A percentile compares a stretch with the other conserved stretches of the same genome.
These are phyloP conservation scores for Entomortierella lignicola DNA, from an alignment of 192 early-diverging fungal genomes.

Conservation along the genomic window DNA sequence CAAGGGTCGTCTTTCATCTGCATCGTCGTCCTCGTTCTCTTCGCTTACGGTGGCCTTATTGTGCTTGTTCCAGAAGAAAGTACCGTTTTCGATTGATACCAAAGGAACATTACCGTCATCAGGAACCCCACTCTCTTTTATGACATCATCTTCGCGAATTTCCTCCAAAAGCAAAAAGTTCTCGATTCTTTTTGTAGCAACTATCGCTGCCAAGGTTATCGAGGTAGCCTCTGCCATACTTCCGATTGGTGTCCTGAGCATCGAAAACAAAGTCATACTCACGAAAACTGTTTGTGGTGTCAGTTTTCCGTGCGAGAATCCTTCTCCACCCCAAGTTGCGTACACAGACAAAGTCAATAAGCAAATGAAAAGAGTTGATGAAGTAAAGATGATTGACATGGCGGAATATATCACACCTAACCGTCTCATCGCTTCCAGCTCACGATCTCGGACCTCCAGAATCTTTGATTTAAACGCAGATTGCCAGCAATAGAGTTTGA, in stretches of 20 bases:
- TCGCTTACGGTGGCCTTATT: background rate
- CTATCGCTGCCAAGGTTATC: constrained; percentile 59
- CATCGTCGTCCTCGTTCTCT: background rate
- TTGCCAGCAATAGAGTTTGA: constrained; percentile 46
- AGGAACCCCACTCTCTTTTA: background rate
- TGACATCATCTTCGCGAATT: constrained; percentile 2
- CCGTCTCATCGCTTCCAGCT: constrained; percentile 11
- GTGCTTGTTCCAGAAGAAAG: constrained; percentile 14
- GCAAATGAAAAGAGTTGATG: constrained; percentile 34
- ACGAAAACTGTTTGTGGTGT: constrained; percentile 69
- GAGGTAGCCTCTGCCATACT: constrained; percentile 69
- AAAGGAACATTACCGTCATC: background rate
- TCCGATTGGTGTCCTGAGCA: constrained; percentile 65
- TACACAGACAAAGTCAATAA: constrained; percentile 28
- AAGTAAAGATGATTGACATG: constrained; percentile 46
- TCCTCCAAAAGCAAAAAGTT: constrained; percentile 54
- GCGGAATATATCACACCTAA: constrained; percentile 22
- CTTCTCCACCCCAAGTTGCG: constrained; percentile 42
- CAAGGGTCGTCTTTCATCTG: constrained; percentile 6
- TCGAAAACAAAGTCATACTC: constrained; percentile 71
- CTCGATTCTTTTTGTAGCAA: constrained; percentile 65
- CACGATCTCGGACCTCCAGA: constrained; percentile 19
- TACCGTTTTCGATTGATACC: constrained; percentile 10
- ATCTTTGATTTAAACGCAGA: constrained; percentile 24
- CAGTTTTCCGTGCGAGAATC: constrained; percentile 18